Evolutionary conservation across 2,329 filamentous ascomycete species (phyloP).

Genomic region (Dactylellina leptospora): DNA sequence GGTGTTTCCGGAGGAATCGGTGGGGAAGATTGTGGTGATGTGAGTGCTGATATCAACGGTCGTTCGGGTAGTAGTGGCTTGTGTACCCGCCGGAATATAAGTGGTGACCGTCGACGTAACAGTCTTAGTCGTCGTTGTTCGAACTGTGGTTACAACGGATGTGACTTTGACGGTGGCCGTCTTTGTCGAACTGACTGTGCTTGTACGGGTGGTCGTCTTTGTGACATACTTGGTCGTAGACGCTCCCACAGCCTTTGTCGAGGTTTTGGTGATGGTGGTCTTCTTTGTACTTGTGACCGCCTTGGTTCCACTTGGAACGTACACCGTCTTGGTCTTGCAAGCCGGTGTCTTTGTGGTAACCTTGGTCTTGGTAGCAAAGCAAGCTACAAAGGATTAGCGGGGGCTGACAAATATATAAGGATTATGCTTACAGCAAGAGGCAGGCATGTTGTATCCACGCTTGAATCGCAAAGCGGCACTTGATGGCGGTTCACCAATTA

Average conservation of each 20-base stretch:
- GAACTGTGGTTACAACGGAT: not conserved
- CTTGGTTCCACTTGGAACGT: not conserved
- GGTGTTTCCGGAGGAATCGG: too few relatives aligned
- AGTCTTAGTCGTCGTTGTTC: not conserved
- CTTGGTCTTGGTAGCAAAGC: constrained; percentile 5
- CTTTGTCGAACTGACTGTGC: not conserved
- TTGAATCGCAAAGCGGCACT: not conserved
- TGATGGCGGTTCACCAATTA: not conserved
- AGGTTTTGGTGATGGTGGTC: constrained; percentile 5
- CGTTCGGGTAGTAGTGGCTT: not conserved
- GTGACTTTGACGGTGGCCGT: not conserved
- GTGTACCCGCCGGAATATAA: not conserved
- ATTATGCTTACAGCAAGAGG: not conserved
- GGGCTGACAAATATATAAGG: not conserved
- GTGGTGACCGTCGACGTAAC: not conserved
- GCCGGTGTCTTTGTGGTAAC: not conserved
- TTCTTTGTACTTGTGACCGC: not conserved
- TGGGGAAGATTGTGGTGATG: not conserved
- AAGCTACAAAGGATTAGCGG: not conserved
- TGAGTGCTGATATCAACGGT: not conserved
- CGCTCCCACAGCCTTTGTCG: not conserved
- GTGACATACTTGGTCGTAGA: constrained; percentile 3
- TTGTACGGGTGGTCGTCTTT: not conserved
- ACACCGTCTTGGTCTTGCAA: constrained; percentile 4
- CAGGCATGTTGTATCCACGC: not conserved